These are phyloP conservation scores for Acer campestre DNA, from an alignment of 345 rosid species.

Conservation along the genomic window DNA sequence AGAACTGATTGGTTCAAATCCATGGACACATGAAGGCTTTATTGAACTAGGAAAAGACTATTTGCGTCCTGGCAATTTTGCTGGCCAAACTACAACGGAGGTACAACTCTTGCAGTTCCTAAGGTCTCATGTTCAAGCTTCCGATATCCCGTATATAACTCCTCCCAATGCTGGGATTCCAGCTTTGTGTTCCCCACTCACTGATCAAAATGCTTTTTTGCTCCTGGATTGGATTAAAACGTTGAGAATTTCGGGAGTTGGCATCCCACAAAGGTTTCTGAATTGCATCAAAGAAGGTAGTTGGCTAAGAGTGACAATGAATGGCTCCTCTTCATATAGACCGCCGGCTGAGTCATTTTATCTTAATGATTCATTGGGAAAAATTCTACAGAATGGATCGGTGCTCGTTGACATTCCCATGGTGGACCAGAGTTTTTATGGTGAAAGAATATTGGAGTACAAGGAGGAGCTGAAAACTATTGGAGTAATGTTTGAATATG, in stretches of 20 bases:
- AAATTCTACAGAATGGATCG: conserved; percentile 49
- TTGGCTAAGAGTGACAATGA: conserved; percentile 61
- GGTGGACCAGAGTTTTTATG: conserved; percentile 60
- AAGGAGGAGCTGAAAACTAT: conserved; percentile 46
- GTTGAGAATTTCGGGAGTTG: not conserved
- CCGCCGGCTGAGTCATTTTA: conserved; percentile 68
- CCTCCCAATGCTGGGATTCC: conserved; percentile 64
- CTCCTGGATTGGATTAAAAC: conserved; percentile 58
- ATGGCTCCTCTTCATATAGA: conserved; percentile 43
- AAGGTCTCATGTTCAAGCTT: conserved; percentile 27
- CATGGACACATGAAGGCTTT: conserved; percentile 49
- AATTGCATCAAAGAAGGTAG: conserved; percentile 48
- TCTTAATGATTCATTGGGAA: conserved; percentile 56
- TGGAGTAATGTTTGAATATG: conserved; percentile 63
- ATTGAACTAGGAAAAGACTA: conserved; percentile 63
- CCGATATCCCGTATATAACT: conserved; percentile 52
- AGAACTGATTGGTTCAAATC: conserved; percentile 49
- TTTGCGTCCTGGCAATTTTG: conserved; percentile 32
- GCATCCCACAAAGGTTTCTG: conserved; percentile 49
- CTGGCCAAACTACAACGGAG: conserved; percentile 36
- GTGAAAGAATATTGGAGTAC: conserved; percentile 36
- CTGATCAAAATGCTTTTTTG: conserved; percentile 48
- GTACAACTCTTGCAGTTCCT: conserved; percentile 45
- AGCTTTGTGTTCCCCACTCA: conserved; percentile 52
- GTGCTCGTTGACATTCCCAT: conserved; percentile 71